Evolutionary conservation across 192 early-diverging fungal genomes (phyloP).

Genomic region (Spinellus fusiger): DNA sequence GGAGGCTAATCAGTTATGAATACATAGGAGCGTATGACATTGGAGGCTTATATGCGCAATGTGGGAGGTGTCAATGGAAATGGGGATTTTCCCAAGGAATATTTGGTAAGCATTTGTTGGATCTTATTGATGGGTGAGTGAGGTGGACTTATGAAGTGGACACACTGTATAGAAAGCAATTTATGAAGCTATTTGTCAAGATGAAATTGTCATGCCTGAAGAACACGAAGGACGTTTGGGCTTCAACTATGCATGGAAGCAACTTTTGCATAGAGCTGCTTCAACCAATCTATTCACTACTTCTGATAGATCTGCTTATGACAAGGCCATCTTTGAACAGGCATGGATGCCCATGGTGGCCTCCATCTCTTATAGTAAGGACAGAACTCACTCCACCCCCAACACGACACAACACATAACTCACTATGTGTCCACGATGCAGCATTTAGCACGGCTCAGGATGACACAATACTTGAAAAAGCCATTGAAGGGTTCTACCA

Average conservation of each 20-base stretch:
- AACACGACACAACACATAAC: neutral
- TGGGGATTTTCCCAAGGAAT: slow-evolving; percentile 77
- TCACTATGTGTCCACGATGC: neutral
- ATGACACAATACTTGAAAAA: slow-evolving; percentile 72
- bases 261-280: slow-evolving; percentile 54
- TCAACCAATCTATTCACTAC: slow-evolving; percentile 47
- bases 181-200: slow-evolving; percentile 81
- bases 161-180: slow-evolving; percentile 44
- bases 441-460: slow-evolving; percentile 80
- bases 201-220: slow-evolving; percentile 95
- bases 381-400: neutral
- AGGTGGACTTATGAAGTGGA: neutral
- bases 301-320: slow-evolving; percentile 57
- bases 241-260: slow-evolving; percentile 94
- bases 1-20: neutral
- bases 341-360: slow-evolving; percentile 75
- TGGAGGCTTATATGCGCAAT: slow-evolving; percentile 87
- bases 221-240: slow-evolving; percentile 93
- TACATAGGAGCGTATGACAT: slow-evolving; percentile 75
- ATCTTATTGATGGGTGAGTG: neutral
- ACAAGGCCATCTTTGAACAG: slow-evolving; percentile 71
- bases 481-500: slow-evolving; percentile 74
- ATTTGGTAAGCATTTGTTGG: slow-evolving; percentile 47
- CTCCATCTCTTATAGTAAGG: slow-evolving; percentile 71
- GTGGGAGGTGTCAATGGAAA: slow-evolving; percentile 82